Percentiles rank a stretch among this genome's conserved stretches.
Evolutionary conservation across 805 yeast genomes (phyloP).

Genomic region (Yamadazyma insecticola): DNA sequence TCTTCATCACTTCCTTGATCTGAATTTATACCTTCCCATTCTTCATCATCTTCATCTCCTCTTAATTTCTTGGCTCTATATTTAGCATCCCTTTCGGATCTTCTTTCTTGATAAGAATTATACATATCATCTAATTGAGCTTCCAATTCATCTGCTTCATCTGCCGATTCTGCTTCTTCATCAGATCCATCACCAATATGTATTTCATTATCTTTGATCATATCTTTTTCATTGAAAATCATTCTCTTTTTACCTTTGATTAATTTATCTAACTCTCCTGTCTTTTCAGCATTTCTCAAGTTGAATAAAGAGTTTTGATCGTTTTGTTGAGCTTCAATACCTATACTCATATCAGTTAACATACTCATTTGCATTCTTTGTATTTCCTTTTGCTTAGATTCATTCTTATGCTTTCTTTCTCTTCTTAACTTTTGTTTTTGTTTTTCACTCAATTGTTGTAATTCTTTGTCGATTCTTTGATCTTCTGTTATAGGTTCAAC

Average conservation of each 20-base stretch:
- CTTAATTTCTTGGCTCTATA: conserved; percentile 65
- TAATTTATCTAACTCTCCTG: conserved; percentile 72
- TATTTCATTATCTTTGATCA: conserved; percentile 52
- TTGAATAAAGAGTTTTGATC: conserved; percentile 81
- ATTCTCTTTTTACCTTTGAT: conserved; percentile 71
- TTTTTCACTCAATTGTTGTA: conserved; percentile 66
- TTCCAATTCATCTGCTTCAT: conserved; percentile 65
- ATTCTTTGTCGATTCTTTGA: conserved; percentile 81
- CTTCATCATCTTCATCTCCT: conserved; percentile 71
- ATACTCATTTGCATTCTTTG: conserved; percentile 92
- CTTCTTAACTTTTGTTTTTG: conserved; percentile 68
- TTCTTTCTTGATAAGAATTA: conserved; percentile 58
- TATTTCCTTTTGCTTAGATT: conserved; percentile 80
- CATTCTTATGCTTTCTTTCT: conserved; percentile 79
- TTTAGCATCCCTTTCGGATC: conserved; percentile 65
- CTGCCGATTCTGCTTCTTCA: conserved; percentile 34
- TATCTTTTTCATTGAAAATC: conserved; percentile 55
- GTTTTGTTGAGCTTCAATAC: conserved; percentile 82
- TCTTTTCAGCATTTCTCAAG: conserved; percentile 78
- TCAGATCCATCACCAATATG: conserved; percentile 44
- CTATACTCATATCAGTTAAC: conserved; percentile 88
- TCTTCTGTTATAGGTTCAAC: conserved; percentile 79
- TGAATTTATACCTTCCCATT: conserved; percentile 68
- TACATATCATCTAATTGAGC: conserved; percentile 83
- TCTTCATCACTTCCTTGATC: conserved; percentile 37